Percentiles rank a stretch among this genome's conserved stretches.
These are phyloP conservation scores for Exophiala sp. DNA, from an alignment of 2,329 filamentous ascomycete species.

Conservation along the genomic window DNA sequence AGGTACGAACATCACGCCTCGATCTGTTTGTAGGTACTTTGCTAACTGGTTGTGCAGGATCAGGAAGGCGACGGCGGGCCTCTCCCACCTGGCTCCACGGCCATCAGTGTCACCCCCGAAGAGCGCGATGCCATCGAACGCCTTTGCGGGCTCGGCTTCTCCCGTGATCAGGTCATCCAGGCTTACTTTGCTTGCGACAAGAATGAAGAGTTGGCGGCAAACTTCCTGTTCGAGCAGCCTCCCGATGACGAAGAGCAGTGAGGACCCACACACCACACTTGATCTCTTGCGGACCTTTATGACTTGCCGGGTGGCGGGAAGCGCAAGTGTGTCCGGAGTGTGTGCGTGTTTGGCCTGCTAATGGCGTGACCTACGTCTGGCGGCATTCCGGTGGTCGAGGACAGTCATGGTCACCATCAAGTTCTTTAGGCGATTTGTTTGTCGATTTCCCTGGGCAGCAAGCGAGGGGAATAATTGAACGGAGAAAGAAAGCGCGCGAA, in stretches of 20 bases:
- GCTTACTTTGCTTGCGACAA: slow-evolving; percentile 99
- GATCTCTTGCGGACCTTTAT: background rate
- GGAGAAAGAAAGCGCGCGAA: background rate
- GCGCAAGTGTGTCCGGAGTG: background rate
- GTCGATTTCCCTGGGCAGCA: background rate
- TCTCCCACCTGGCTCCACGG: slow-evolving; percentile 79
- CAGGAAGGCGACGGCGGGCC: slow-evolving; percentile 67
- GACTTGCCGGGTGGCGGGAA: background rate
- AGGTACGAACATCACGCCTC: slow-evolving; percentile 36
- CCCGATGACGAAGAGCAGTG: slow-evolving; percentile 54
- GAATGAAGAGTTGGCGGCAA: slow-evolving; percentile 96
- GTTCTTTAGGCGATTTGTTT: background rate
- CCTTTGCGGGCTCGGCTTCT: slow-evolving; percentile 89
- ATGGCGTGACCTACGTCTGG: background rate
- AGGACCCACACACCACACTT: background rate
- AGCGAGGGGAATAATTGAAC: background rate
- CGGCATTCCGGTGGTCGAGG: background rate
- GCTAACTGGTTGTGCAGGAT: slow-evolving; percentile 42
- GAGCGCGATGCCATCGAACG: slow-evolving; percentile 96
- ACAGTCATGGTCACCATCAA: background rate
- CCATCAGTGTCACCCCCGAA: slow-evolving; percentile 88
- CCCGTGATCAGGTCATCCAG: slow-evolving; percentile 88
- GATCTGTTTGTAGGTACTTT: no score
- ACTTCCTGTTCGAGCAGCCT: slow-evolving; percentile 96
- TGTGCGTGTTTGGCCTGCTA: background rate